These are phyloP conservation scores for Tilletia horrida DNA, from an alignment of 1,284 basidiomycete genomes.

Conservation along the genomic window DNA sequence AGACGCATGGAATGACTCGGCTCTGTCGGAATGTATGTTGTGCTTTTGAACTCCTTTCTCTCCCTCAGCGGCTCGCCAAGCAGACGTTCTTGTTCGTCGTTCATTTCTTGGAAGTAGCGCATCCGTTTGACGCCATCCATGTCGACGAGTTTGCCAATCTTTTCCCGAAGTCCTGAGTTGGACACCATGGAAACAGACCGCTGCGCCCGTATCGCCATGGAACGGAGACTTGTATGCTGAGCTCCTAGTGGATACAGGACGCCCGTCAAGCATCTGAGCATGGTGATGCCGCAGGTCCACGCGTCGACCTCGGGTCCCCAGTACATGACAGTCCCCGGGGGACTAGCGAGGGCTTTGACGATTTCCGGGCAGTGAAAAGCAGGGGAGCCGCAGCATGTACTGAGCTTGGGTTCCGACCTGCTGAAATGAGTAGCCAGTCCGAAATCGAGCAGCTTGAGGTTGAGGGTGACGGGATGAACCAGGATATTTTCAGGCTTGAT, in stretches of 20 bases:
- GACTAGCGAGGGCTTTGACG: conserved; percentile 59
- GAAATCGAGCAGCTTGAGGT: conserved; percentile 60
- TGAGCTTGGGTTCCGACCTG: conserved; percentile 60
- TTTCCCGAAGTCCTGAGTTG: conserved; percentile 55
- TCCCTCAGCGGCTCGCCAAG: conserved; percentile 29
- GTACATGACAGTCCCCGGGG: conserved; percentile 58
- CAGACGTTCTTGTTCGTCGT: conserved; percentile 30
- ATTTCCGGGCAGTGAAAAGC: conserved; percentile 62
- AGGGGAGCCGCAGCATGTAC: conserved; percentile 62
- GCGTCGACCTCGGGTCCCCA: conserved; percentile 62
- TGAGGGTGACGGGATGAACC: conserved; percentile 55
- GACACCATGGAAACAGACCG: conserved; percentile 58
- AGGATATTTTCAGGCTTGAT: conserved; percentile 60
- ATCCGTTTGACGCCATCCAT: conserved; percentile 59
- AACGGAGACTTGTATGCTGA: conserved; percentile 57
- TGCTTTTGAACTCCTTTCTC: conserved; percentile 59
- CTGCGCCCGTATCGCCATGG: conserved; percentile 58
- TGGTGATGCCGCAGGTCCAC: conserved; percentile 62
- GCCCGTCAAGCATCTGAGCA: conserved; percentile 60
- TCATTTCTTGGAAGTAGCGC: conserved; percentile 55
- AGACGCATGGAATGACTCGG: conserved; percentile 59
- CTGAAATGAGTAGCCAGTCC: conserved; percentile 62
- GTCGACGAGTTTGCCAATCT: conserved; percentile 58
- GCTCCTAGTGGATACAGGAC: conserved; percentile 61
- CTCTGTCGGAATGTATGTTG: conserved; percentile 55